Base-by-base conservation (phyloP, 2,329 filamentous ascomycete genomes). In the Fusarium mangiferae region DNA sequence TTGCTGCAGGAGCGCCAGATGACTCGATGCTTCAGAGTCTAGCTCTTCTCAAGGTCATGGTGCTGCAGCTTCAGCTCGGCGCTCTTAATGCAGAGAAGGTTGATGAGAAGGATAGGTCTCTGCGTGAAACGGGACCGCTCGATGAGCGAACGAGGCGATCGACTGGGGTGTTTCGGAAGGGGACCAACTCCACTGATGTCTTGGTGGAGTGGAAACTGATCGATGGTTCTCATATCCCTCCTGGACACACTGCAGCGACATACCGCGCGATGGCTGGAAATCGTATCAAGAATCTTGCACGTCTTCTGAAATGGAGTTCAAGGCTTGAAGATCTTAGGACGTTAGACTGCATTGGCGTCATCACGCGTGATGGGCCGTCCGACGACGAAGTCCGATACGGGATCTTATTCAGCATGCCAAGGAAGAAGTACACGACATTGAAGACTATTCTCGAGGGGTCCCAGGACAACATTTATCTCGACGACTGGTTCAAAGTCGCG, bases 181-280 rank as follows among this genome's bases (percentile, higher is more conserved):
- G 51, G 0, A 6, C 35, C 1, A 18, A 6, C 4, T 12, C 20
- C 2, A n/a, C 51, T 6, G 35, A 55, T n/a, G 35, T 41, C 11
- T 5, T 55, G 18, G 35, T 55, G 4, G 35, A 55, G 15, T 55
- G 51, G 51, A 55, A 41, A 15, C 14, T 41, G 5, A 39, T 55
- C 15, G 51, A 41, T 13, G 35, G 51, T 4, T 28, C 51, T 6
- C 51, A 41, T n/a, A n/a, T 28, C 5, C 51, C 51, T 41, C 24
- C 35, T 2, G 24, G 20, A 6, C 51, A 55, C 4, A 39, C 51
- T 12, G 15, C 51, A n/a, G 51, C 51, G 10, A 41, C 24, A 0
- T 41, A 41, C 7, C 35, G 24, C 3, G 35, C 51, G 6, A 55
- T 55, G 35, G 14, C 35, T 1, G 24, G 15, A 0, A 38, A 55